These are phyloP conservation scores for Cruciata laevipes DNA, from an alignment of 257 asterid species.

Conservation along the genomic window DNA sequence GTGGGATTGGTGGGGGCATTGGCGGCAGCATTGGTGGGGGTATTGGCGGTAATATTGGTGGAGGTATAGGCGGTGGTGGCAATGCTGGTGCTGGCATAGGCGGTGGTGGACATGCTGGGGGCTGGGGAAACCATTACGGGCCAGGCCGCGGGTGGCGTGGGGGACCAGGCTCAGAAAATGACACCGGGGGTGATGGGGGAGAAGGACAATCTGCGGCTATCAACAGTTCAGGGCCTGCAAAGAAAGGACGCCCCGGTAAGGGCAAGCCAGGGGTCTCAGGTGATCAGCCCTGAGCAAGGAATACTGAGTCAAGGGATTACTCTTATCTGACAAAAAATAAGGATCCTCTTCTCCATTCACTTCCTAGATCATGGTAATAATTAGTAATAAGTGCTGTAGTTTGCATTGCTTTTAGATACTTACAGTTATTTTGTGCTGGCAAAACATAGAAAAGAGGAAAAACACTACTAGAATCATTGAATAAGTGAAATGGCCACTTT, in stretches of 20 bases:
- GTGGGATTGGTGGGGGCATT: background rate
- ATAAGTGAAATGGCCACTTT: background rate
- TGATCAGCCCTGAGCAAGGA: background rate
- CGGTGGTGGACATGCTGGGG: constrained; percentile 11
- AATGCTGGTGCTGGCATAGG: constrained; percentile 15
- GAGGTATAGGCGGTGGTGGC: constrained; percentile 20
- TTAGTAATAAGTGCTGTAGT: background rate
- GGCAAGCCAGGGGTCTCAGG: background rate
- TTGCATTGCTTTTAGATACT: background rate
- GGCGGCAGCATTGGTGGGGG: constrained; percentile 12
- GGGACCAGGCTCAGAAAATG: constrained; percentile 19
- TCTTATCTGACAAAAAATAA: constrained; percentile 10
- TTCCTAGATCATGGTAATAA: constrained; percentile 3
- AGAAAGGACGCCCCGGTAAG: background rate
- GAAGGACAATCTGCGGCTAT: constrained; percentile 12
- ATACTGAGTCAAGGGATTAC: background rate
- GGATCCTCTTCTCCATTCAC: constrained; percentile 14
- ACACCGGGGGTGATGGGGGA: constrained; percentile 18
- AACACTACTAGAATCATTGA: background rate
- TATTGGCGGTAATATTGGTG: constrained; percentile 11
- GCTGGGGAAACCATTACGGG: constrained; percentile 14
- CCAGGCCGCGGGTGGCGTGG: constrained; percentile 3
- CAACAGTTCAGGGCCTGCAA: background rate
- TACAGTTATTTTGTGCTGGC: background rate
- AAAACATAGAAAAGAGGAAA: background rate